Conservation (phyloP, 2,329 filamentous ascomycete species). For the Raffaelea albimanens region DNA sequence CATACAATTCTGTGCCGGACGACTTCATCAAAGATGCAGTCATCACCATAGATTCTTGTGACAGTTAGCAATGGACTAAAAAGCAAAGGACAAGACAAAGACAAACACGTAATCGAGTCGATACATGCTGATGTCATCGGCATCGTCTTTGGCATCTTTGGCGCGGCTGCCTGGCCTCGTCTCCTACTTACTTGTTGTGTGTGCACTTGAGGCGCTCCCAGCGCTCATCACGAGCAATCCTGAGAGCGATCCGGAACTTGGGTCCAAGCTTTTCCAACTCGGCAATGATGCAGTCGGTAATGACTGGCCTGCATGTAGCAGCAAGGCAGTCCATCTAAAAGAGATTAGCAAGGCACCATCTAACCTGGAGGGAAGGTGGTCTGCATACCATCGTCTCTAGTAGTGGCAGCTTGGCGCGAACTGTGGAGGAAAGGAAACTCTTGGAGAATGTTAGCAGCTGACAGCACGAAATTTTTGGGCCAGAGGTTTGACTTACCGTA, state of each 20-base stretch:
- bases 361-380: conserved; percentile 23
- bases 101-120: no score
- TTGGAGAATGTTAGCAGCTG: not conserved
- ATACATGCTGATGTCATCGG: no score
- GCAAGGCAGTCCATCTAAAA: conserved; percentile 85
- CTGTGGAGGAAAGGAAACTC: conserved; percentile 84
- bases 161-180: no score
- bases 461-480: not conserved
- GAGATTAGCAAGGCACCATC: conserved; percentile 3
- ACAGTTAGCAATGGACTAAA: conserved; percentile 42
- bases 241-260: conserved; percentile 78
- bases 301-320: conserved; percentile 81
- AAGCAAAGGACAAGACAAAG: not conserved
- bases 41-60: conserved; percentile 56
- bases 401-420: conserved; percentile 77
- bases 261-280: conserved; percentile 84
- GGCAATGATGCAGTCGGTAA: conserved; percentile 67
- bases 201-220: conserved; percentile 82
- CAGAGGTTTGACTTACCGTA: conserved; percentile 8
- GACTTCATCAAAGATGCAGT: conserved; percentile 71
- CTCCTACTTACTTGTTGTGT: conserved; percentile 56
- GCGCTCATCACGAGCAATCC: conserved; percentile 80
- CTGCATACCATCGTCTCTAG: conserved; percentile 65
- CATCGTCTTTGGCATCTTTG: no score
- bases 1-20: conserved; percentile 41